A percentile compares a stretch with the other conserved stretches of the same genome.
Evolutionary conservation across 2,329 filamentous ascomycete species (phyloP).

Genomic region (Chaetomium strumarium): DNA sequence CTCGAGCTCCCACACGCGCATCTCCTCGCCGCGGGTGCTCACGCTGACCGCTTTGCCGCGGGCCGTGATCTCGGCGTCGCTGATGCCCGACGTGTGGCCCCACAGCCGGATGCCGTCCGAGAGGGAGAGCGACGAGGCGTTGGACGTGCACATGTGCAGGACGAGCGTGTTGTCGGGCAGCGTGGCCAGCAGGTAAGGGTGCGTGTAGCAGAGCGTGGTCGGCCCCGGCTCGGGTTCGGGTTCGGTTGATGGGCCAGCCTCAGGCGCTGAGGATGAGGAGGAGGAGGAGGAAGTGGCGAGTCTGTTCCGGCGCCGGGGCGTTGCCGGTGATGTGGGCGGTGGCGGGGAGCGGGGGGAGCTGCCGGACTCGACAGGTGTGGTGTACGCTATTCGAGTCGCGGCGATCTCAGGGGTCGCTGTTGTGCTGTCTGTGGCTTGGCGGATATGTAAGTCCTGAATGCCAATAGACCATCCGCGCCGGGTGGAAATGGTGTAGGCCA

Average conservation of each 20-base stretch:
- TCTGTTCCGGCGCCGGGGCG: slow-evolving; percentile 20
- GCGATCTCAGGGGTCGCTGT: slow-evolving; percentile 30
- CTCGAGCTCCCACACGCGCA: slow-evolving; percentile 86
- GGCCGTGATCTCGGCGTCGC: slow-evolving; percentile 75
- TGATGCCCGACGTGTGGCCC: slow-evolving; percentile 88
- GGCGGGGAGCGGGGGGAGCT: slow-evolving; percentile 9
- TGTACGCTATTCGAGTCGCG: slow-evolving; percentile 38
- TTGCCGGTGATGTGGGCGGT: slow-evolving; percentile 23
- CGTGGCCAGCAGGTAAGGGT: slow-evolving; percentile 80
- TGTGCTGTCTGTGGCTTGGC: slow-evolving; percentile 18
- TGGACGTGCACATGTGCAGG: slow-evolving; percentile 74
- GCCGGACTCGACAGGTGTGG: slow-evolving; percentile 22
- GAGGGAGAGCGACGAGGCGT: slow-evolving; percentile 58
- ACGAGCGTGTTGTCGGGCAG: slow-evolving; percentile 84
- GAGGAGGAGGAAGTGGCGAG: not conserved
- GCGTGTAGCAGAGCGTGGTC: slow-evolving; percentile 61
- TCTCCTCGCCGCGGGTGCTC: slow-evolving; percentile 69
- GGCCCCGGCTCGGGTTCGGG: slow-evolving; percentile 38
- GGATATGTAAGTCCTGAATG: slow-evolving; percentile 79
- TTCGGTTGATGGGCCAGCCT: not conserved
- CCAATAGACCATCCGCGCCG: slow-evolving; percentile 81
- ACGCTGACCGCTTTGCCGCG: slow-evolving; percentile 88
- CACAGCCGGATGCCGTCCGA: slow-evolving; percentile 71
- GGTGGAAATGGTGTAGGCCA: slow-evolving; percentile 79
- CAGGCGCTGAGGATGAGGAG: too few species aligned